Percentiles rank a stretch among this genome's conserved stretches.
These are phyloP conservation scores for Conticribra weissflogii DNA, from an alignment of 108 stramenopile species.

Conservation along the genomic window DNA sequence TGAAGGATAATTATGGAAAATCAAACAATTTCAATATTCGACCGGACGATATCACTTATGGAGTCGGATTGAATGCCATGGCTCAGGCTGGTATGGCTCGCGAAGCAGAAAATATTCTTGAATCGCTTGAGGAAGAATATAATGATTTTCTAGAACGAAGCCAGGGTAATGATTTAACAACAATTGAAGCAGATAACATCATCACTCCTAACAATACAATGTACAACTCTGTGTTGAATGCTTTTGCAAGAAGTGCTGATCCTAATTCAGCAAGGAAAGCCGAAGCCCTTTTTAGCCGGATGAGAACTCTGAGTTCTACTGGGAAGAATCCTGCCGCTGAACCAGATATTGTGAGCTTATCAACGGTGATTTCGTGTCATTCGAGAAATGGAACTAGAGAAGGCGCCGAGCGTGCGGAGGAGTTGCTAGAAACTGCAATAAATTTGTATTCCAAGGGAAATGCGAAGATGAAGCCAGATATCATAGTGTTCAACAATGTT, in stretches of 20 bases:
- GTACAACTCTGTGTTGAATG: slow-evolving; percentile 70
- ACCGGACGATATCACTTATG: slow-evolving; percentile 48
- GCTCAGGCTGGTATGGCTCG: slow-evolving; percentile 46
- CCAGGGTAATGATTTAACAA: neutral
- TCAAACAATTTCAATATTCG: slow-evolving; percentile 28
- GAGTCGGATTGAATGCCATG: slow-evolving; percentile 34
- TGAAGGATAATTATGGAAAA: slow-evolving; percentile 32
- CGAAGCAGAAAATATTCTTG: slow-evolving; percentile 41
- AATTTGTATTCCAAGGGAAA: slow-evolving; percentile 37
- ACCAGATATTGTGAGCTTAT: slow-evolving; percentile 45
- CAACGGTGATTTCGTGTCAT: slow-evolving; percentile 46
- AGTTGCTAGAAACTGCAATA: slow-evolving; percentile 34
- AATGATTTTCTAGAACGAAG: neutral
- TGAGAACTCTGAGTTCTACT: slow-evolving; percentile 30
- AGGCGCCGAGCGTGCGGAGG: slow-evolving; percentile 37
- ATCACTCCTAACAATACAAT: slow-evolving; percentile 48
- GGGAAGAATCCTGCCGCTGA: slow-evolving; percentile 43
- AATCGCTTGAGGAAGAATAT: slow-evolving; percentile 37
- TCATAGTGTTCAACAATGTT: slow-evolving; percentile 46
- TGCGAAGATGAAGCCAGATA: slow-evolving; percentile 40
- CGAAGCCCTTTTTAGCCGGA: slow-evolving; percentile 33
- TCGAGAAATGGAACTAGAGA: slow-evolving; percentile 30
- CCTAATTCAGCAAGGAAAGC: slow-evolving; percentile 39
- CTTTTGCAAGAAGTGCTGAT: slow-evolving; percentile 62
- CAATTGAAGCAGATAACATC: neutral